Base-by-base conservation (phyloP, 371 early-diverging fungal species). In the Syncephalastrum racemosum region DNA sequence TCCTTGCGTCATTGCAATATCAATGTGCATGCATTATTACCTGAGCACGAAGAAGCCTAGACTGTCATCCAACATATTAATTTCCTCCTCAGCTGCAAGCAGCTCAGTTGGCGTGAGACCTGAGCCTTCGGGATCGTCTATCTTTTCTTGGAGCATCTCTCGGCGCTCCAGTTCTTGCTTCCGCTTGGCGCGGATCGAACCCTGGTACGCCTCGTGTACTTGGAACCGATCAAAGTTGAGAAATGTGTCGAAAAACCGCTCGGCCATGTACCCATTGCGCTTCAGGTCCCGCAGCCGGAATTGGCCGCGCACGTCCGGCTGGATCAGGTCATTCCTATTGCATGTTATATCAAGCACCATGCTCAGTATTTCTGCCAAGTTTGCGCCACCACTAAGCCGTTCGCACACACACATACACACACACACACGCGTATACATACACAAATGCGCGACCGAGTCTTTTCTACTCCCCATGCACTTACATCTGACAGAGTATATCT, bases 201-300 rank as follows among this genome's bases (percentile, higher is more conserved):
- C 69, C 44, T 76, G 75, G 15, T 65, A 66, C 3, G 73, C 66
- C 45, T 79, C 80, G 44, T 79, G 80, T 18, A 76, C 51, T 50
- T 70, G 73, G 50, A 79, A 69, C 22, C 68, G 67, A 20, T 76
- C 72, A 50, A 79, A 66, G 43, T 73, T 74, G 10, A 70, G 27
- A 61, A 79, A 79, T 2, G 76, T 79, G 46, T 79, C 80, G 52
- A 76, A 74, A 39, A 79, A 79, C 3, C 77, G 60, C 56, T 79
- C 80, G 14, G 80, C 80, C 36, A 72, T 50, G 12, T 64, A 68
- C 0, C 73, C 66, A 47, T 75, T 74, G 14, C 64, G 67, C 58
- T 75, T 78, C 39, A 79, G 52, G 25, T 79, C 80, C 13, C 45
- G 46, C 20, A 79, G 43, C 20, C 56, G 43, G 46, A 74, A 76